Evolutionary conservation across 108 stramenopile species (phyloP).

Genomic region (Fragilariopsis cylindrus): DNA sequence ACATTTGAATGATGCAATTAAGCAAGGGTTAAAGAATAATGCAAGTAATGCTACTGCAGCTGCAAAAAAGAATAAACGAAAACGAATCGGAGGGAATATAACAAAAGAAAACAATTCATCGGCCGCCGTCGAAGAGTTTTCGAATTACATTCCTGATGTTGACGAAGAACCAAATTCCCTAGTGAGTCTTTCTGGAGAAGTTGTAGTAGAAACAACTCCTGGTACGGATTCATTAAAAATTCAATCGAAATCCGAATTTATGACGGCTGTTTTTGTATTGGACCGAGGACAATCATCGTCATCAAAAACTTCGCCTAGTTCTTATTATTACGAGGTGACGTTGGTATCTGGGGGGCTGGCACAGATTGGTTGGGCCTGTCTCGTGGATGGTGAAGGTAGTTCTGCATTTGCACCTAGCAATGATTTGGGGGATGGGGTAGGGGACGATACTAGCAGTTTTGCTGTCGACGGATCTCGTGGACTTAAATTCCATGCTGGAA

Average conservation of each 20-base stretch:
- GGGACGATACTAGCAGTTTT: constrained; percentile 70
- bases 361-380: constrained; percentile 81
- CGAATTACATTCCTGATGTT: constrained; percentile 15
- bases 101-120: not conserved
- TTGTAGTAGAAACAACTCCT: constrained; percentile 41
- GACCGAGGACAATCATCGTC: constrained; percentile 19
- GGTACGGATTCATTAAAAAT: constrained; percentile 42
- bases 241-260: constrained; percentile 85
- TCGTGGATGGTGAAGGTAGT: constrained; percentile 15
- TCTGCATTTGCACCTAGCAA: constrained; percentile 60
- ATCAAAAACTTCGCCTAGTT: not conserved
- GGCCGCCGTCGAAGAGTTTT: not conserved
- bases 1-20: constrained; percentile 51
- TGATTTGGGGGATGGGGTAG: constrained; percentile 84
- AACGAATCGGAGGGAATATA: constrained; percentile 3
- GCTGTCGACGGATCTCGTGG: constrained; percentile 79
- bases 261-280: constrained; percentile 65
- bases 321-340: constrained; percentile 68
- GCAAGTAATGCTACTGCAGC: constrained; percentile 8
- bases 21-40: constrained; percentile 37
- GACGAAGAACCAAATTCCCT: constrained; percentile 45
- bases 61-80: constrained; percentile 25
- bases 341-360: constrained; percentile 71
- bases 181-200: constrained; percentile 71
- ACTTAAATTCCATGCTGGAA: constrained; percentile 62